Base-by-base conservation (phyloP, 495 filamentous ascomycete species). In the Penicillium argentinense region DNA sequence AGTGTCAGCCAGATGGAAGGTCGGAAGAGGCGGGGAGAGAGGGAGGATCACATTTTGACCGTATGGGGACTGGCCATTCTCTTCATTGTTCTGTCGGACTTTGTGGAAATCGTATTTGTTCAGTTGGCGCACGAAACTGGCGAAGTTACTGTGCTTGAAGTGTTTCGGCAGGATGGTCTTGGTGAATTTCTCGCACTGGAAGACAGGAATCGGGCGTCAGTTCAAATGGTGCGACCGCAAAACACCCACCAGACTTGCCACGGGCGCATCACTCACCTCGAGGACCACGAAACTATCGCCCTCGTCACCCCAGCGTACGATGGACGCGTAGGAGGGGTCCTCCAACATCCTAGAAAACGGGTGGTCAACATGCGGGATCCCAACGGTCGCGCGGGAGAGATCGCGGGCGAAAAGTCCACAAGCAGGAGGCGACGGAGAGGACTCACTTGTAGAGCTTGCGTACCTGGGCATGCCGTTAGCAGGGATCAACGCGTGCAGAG, bases 51-150 rank as follows among this genome's bases (percentile, higher is more conserved):
- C 92, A 71, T 90, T 89, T 54, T 88, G 77, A 23, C 92, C 91
- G 63, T 97, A 96, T 28, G 87, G 91, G 42, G 89, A 92, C 53
- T 90, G 86, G 36, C 89, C 88, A 57, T 78, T 91, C 58, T 97
- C 93, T 62, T 98, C 93, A 54, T 89, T 90, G 56, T 92, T 97
- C 61, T 96, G 91, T 53, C 93, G 82, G 34, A 99, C 93, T 77
- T 99, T 99, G 74, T 97, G 95, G 55, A 99, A 99, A 67, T 97
- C 93, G 68, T 96, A 99, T 64, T 99, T 99, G 75, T 99, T 99
- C 38, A 99, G 74, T 67, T 99, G 93, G 56, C 93, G 87, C 32
- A 99, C 93, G 56, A 99, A 99, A 72, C 90, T 96, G 30, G 95
- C 93, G 66, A 99, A 97, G 64, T 99, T 99, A 81, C 89, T 95